A percentile compares a stretch with the other conserved stretches of the same genome.
Evolutionary conservation across 768 basidiomycete genomes (phyloP).

Genomic region (Trametes elegans): DNA sequence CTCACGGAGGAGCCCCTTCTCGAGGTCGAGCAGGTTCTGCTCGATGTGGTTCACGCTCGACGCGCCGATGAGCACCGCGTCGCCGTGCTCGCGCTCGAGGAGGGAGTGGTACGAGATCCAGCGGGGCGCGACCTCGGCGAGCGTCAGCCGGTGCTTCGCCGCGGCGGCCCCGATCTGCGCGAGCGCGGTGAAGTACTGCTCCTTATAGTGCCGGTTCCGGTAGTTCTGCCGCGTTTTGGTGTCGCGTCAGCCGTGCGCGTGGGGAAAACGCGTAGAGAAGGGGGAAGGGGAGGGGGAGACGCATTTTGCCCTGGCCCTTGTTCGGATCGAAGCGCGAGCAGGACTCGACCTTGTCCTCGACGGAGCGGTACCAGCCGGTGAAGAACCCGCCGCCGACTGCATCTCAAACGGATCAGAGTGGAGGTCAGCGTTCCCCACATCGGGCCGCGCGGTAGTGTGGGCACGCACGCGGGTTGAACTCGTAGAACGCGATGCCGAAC

Average conservation of each 20-base stretch:
- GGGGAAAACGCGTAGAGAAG: background rate
- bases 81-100: constrained; percentile 45
- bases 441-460: too few relatives aligned
- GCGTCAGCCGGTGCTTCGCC: constrained; percentile 35
- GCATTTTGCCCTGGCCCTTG: constrained; percentile 46
- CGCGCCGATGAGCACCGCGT: constrained; percentile 62
- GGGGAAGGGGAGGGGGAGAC: background rate
- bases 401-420: background rate
- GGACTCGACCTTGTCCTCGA: constrained; percentile 40
- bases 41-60: constrained; percentile 56
- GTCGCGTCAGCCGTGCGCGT: background rate
- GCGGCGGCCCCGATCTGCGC: constrained; percentile 42
- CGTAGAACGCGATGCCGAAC: constrained; percentile 41
- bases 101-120: constrained; percentile 51
- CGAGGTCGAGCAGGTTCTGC: constrained; percentile 50
- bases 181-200: constrained; percentile 50
- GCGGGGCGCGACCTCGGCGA: constrained; percentile 42
- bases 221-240: constrained; percentile 24
- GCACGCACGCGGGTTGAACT: constrained; percentile 39
- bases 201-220: constrained; percentile 47
- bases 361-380: constrained; percentile 38
- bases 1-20: constrained; percentile 44
- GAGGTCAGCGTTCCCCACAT: background rate
- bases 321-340: constrained; percentile 58
- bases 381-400: constrained; percentile 38